Percentiles rank a stretch among this genome's conserved stretches.
These are phyloP conservation scores for Amaranthus hypochondriacus DNA, from an alignment of 148 eudicot genomes.

Conservation along the genomic window DNA sequence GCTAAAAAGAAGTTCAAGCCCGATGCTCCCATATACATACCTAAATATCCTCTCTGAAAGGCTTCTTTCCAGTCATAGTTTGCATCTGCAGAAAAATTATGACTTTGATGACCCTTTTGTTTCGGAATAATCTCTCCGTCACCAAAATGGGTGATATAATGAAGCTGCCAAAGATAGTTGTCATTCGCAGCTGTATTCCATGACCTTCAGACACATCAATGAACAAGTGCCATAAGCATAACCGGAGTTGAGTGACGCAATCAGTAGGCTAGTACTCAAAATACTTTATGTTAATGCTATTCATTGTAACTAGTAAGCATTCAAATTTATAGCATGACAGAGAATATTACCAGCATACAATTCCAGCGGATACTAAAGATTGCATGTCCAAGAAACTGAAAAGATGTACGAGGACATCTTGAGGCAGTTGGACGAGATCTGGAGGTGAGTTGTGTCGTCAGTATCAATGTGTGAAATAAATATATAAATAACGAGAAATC, in stretches of 20 bases:
- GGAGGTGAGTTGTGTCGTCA: constrained; percentile 18
- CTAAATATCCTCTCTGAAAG: constrained; percentile 50
- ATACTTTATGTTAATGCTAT: neutral
- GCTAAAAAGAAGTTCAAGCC: neutral
- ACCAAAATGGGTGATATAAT: constrained; percentile 42
- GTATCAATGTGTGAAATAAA: neutral
- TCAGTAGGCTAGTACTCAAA: neutral
- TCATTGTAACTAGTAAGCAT: neutral
- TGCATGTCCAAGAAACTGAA: constrained; percentile 74
- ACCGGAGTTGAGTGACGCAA: neutral
- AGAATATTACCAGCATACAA: constrained; percentile 66
- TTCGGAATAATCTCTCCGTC: constrained; percentile 17
- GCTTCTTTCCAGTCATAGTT: constrained; percentile 46
- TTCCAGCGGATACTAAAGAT: constrained; percentile 61
- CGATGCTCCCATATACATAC: constrained; percentile 24
- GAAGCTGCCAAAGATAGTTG: constrained; percentile 56
- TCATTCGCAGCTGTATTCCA: constrained; percentile 79
- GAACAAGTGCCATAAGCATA: constrained; percentile 4
- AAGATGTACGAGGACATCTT: constrained; percentile 69
- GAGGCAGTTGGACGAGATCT: constrained; percentile 50
- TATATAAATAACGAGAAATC: neutral
- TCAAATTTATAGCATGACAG: neutral
- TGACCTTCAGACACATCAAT: constrained; percentile 43
- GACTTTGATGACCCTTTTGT: constrained; percentile 12
- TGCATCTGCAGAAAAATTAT: constrained; percentile 14